phyloP scores from a whole-genome alignment of 169 alveolate species.

The Cryptosporidium parvum region DNA sequence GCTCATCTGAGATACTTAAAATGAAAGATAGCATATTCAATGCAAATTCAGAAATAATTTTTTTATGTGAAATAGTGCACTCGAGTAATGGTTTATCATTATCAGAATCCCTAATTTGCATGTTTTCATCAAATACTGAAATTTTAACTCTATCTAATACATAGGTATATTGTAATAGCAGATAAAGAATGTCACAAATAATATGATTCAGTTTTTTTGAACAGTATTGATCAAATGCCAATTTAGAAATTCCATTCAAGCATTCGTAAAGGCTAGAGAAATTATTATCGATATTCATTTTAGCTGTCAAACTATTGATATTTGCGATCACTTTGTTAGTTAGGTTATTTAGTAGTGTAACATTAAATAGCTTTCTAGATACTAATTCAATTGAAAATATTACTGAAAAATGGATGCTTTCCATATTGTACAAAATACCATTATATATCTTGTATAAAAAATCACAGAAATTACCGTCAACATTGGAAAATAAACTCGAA shows the following conservation, averaged over 20 bases:
- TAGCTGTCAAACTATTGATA: background rate
- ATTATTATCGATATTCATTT: background rate
- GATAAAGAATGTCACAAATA: background rate
- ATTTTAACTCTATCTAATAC: background rate
- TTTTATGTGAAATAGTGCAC: background rate
- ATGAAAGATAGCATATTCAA: background rate
- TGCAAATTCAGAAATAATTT: background rate
- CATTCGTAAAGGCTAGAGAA: background rate
- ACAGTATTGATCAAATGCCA: background rate
- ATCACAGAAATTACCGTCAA: background rate
- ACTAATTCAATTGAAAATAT: background rate
- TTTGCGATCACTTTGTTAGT: background rate
- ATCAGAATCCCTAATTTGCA: background rate
- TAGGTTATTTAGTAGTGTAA: background rate
- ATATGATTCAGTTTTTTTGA: background rate
- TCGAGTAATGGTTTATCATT: background rate
- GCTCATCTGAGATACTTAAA: background rate
- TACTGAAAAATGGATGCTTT: background rate
- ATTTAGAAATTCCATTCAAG: background rate
- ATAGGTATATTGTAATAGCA: no score
- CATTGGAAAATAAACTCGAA: background rate
- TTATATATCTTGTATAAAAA: background rate
- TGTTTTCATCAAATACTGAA: background rate
- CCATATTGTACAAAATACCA: background rate
- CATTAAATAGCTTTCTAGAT: background rate